Evolutionary conservation across 805 yeast genomes (phyloP).

Genomic region (Saturnispora hagleri): DNA sequence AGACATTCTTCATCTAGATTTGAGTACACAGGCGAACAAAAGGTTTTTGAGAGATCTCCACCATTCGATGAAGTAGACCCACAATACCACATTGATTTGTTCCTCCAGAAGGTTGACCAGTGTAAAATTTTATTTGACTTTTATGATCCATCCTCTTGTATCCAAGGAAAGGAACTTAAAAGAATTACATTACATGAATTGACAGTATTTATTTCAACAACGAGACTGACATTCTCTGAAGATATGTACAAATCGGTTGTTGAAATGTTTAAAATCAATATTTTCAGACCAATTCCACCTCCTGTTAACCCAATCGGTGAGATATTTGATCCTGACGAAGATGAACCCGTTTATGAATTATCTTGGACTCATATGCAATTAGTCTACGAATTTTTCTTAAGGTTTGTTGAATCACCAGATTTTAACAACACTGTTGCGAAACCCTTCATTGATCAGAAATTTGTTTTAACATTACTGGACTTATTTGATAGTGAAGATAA

Average conservation of each 20-base stretch:
- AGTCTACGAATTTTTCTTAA: constrained; percentile 85
- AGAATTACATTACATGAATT: constrained; percentile 80
- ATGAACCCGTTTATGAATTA: constrained; percentile 91
- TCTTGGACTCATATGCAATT: constrained; percentile 99
- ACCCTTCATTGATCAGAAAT: constrained; percentile 86
- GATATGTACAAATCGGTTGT: constrained; percentile 86
- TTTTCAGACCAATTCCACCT: constrained; percentile 95
- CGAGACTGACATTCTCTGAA: constrained; percentile 78
- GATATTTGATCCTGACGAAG: constrained; percentile 95
- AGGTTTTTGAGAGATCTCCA: constrained; percentile 66
- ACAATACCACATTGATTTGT: constrained; percentile 70
- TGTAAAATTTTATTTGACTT: constrained; percentile 93
- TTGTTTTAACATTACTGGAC: constrained; percentile 72
- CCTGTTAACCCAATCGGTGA: constrained; percentile 97
- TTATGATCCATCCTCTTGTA: constrained; percentile 84
- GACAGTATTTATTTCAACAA: constrained; percentile 75
- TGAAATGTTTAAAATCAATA: constrained; percentile 77
- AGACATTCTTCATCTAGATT: constrained; percentile 90
- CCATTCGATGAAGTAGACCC: constrained; percentile 76
- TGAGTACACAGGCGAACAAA: constrained; percentile 63
- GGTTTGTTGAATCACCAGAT: constrained; percentile 91
- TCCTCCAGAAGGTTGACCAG: constrained; percentile 83
- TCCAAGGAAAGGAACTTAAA: constrained; percentile 88
- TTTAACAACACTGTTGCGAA: constrained; percentile 90
- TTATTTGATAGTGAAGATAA: constrained; percentile 95